Evolutionary conservation across 768 basidiomycete species (phyloP).

Genomic region (Tulasnella sp.): DNA sequence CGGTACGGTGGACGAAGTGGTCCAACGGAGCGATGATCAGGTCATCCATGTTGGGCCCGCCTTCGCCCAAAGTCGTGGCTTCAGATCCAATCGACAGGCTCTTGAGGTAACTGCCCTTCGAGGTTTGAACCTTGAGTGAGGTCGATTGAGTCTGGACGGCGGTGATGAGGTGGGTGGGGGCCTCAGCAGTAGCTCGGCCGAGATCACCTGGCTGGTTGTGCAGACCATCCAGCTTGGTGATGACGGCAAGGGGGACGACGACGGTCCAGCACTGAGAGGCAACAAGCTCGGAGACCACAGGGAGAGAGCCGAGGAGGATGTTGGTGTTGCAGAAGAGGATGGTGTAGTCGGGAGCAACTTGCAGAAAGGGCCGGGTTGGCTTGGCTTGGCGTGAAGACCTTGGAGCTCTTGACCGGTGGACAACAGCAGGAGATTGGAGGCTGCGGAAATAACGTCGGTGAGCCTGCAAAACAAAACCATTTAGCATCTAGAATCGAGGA

Average conservation of each 20-base stretch:
- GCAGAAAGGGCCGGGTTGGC: constrained; percentile 45
- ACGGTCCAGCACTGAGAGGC: constrained; percentile 83
- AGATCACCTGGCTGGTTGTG: constrained; percentile 59
- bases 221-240: constrained; percentile 97
- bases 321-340: constrained; percentile 93
- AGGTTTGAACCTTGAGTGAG: constrained; percentile 91
- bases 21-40: constrained; percentile 90
- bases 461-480: constrained; percentile 45
- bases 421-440: constrained; percentile 51
- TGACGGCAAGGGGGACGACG: constrained; percentile 86
- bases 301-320: constrained; percentile 79
- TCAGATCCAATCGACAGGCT: constrained; percentile 83
- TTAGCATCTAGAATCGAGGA: constrained; percentile 28
- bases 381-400: constrained; percentile 35
- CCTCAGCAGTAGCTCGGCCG: constrained; percentile 67
- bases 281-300: constrained; percentile 67
- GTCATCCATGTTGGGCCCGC: constrained; percentile 87
- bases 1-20: constrained; percentile 84
- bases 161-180: constrained; percentile 69
- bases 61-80: constrained; percentile 56
- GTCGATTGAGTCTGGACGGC: constrained; percentile 69
- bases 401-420: constrained; percentile 30
- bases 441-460: constrained; percentile 69
- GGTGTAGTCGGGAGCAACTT: constrained; percentile 79
- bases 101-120: constrained; percentile 87